These are phyloP conservation scores for Sporisorium scitamineum DNA, from an alignment of 1,284 basidiomycete species.

Conservation along the genomic window DNA sequence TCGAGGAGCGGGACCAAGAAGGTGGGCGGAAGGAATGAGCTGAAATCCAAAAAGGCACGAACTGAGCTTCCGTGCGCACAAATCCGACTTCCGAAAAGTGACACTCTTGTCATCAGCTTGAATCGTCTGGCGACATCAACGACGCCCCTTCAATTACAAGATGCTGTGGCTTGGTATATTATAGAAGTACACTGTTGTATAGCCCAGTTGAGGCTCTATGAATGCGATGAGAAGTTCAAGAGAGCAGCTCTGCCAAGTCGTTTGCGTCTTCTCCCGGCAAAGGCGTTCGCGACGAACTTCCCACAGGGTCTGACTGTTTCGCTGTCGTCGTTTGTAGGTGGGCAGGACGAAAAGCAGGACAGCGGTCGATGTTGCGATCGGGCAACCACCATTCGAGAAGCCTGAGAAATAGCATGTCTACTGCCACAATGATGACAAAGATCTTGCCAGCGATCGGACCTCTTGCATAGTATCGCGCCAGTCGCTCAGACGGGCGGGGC, in stretches of 20 bases:
- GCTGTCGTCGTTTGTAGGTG: constrained; percentile 3
- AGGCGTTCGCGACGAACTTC: neutral
- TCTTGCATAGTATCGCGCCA: constrained; percentile 73
- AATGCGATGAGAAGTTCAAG: neutral
- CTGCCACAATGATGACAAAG: constrained; percentile 81
- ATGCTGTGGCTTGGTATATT: neutral
- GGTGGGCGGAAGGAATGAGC: neutral
- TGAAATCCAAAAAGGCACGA: neutral
- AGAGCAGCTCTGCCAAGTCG: constrained; percentile 15
- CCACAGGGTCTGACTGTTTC: neutral
- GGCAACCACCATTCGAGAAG: constrained; percentile 74
- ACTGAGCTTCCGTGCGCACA: constrained; percentile 1
- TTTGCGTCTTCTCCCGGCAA: constrained; percentile 13
- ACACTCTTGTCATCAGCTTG: neutral
- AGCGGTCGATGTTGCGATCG: constrained; percentile 22
- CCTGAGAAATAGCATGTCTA: constrained; percentile 82
- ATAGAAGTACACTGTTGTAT: too few relatives aligned
- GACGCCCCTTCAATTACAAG: neutral
- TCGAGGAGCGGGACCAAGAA: constrained; percentile 6
- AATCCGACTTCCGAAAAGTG: constrained; percentile 13
- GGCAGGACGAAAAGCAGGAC: constrained; percentile 14
- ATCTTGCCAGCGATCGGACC: constrained; percentile 82
- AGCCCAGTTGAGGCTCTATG: neutral
- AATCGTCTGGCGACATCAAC: neutral
- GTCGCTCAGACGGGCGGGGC: constrained; percentile 41